Base-by-base conservation (phyloP, 257 asterid species). In the Jacaranda copaia region DNA sequence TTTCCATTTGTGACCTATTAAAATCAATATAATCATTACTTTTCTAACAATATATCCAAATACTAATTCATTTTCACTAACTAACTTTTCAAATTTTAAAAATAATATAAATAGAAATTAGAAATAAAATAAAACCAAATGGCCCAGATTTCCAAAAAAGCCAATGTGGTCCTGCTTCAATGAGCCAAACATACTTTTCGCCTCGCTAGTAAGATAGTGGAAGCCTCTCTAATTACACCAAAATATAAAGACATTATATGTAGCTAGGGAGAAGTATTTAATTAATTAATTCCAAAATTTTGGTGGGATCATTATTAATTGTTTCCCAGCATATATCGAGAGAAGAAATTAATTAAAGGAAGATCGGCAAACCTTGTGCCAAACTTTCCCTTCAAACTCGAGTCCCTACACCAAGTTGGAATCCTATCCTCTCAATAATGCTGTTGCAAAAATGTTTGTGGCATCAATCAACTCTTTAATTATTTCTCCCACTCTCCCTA, bases 341-440 rank as follows among this genome's bases (percentile, higher is more conserved):
- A 25, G 32, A 25, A 25, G 32, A 25, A 25, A 25, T 25, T 25
- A 25, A 25, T 25, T 25, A 25, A 25, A 25, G 32, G 32, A 25
- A 25, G 2, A 25, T 25, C 32, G 1, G 2, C 2, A 58, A 43
- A 73, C 14, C 19, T 13, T 60, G 20, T 77, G 82, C 74, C 80
- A 73, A 77, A 77, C 53, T 66, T 57, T 77, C 66, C 67, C 79
- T 70, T 56, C 72, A 76, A 66, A 72, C 61, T 58, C 19, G 9
- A 67, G 81, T 40, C 84, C 84, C 84, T 43, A 79, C 81, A 79
- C 77, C 77, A 67, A 67, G 19, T 83, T 72, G 82, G 80, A 76
- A 80, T 61, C 78, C 87, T 76, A 83, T 80, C 87, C 80, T 66
- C 62, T 76, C 79, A 86, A 87, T 87, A 85, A 84, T 87, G 74